Conservation (phyloP, 2,329 filamentous ascomycete species). For the Ilyonectria sp. region DNA sequence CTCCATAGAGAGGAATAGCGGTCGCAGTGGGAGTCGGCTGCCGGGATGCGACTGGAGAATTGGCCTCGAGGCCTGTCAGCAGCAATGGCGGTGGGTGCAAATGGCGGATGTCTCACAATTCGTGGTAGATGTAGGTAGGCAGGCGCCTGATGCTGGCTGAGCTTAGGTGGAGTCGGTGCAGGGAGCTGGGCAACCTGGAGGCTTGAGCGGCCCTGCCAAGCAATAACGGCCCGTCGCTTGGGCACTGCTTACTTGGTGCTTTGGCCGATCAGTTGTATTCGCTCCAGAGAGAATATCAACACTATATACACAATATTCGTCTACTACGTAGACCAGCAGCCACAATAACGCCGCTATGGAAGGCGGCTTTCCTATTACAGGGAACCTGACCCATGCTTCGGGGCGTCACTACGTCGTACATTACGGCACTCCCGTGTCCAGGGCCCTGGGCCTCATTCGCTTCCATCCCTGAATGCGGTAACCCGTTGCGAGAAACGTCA, state of each 20-base stretch:
- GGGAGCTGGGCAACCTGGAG: neutral
- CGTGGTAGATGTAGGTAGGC: neutral
- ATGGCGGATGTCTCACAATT: neutral
- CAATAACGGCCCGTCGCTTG: neutral
- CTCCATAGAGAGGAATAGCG: conserved; percentile 35
- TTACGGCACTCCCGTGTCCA: conserved; percentile 1
- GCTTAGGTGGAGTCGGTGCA: conserved; percentile 3
- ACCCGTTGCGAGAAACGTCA: neutral
- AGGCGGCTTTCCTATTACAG: neutral
- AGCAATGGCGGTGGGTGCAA: neutral
- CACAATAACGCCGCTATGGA: neutral
- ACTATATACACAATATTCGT: neutral
- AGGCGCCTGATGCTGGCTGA: neutral
- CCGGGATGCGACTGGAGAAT: neutral
- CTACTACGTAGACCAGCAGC: neutral
- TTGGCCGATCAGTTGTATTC: neutral
- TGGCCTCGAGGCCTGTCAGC: neutral
- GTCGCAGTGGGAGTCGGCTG: conserved; percentile 4
- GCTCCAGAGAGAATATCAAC: neutral
- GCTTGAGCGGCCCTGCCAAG: neutral
- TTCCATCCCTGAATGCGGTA: conserved; percentile 16
- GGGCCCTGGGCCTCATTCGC: conserved; percentile 14
- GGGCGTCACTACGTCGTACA: neutral
- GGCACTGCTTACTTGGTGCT: neutral
- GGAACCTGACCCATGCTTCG: conserved; percentile 10